Conservation (phyloP, 495 filamentous ascomycete genomes). For the Penicillium subrubescens region DNA sequence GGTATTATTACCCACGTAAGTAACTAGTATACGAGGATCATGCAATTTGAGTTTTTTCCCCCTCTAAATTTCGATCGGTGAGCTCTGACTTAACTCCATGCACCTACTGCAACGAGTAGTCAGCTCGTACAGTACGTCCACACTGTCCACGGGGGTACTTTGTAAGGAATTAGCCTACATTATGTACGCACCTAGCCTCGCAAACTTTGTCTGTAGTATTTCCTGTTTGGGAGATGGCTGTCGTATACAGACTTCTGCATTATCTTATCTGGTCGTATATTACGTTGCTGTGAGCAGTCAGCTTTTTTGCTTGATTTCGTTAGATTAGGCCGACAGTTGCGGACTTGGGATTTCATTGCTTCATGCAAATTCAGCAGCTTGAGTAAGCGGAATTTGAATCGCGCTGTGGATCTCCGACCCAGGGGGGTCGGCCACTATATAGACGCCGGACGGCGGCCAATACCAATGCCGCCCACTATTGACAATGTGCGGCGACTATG, state of each 20-base stretch:
- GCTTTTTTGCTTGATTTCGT: no score
- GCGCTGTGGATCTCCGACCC: background rate
- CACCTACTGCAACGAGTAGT: background rate
- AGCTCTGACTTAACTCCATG: background rate
- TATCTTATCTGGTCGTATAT: background rate
- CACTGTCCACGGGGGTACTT: no score
- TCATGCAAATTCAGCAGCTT: background rate
- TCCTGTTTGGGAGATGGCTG: background rate
- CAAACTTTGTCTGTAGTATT: no score
- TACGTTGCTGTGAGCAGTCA: no score
- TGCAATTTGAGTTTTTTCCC: constrained; percentile 8
- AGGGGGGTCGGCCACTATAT: background rate
- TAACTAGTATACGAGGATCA: constrained; percentile 8
- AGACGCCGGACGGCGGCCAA: background rate
- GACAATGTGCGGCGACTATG: background rate
- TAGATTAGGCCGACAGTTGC: background rate
- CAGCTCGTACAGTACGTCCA: background rate
- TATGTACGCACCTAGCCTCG: background rate
- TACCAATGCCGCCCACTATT: background rate
- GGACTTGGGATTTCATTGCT: background rate
- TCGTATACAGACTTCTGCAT: background rate
- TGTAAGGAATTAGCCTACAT: background rate
- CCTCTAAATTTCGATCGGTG: background rate
- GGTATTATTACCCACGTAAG: background rate
- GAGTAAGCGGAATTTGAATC: background rate